Evolutionary conservation across 495 filamentous ascomycete genomes (phyloP), one percentile per base, ranked within the genome.

Genomic region (Penicillium odoratum): DNA sequence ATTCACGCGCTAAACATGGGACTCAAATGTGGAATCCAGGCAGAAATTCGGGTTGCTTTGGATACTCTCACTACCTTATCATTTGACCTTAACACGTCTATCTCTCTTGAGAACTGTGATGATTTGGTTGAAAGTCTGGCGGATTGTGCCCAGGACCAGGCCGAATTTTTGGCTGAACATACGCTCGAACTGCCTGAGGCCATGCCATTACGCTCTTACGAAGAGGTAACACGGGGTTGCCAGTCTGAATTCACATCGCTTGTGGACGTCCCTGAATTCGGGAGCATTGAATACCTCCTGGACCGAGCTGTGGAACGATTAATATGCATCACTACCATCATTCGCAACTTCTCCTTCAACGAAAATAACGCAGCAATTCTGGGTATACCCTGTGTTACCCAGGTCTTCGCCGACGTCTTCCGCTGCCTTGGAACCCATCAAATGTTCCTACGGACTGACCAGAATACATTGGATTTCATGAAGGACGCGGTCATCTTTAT

Each of bases 391-490:
- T 73, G 79, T 5, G 87, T 97, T 29, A 78, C 97, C 59, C 86
- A 88, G 51, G 92, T 95, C 64, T 72, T 96, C 43, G 89, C 89
- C 26, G 83, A 84, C 21, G 82, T 92, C 33, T 93, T 97, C 62
- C 81, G 91, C 44, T 90, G 90, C 61, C 79, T 98, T 30, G 93
- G 94, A 38, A 97, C 93, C 4, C 87, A 91, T n/a, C 88, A 90
- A 61, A 87, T 90, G 81, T 80, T 97, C 40, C 74, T 97, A 44
- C 85, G 92, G 18, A 89, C 84, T 7, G 78, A 93, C 60, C 74
- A 78, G 57, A 94, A 96, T 72, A 93, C 89, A 5, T 72, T 96
- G 65, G 93, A 98, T 69, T 90, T 98, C 63, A 95, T 96, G 89
- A 98, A 98, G 71, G 94, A 98, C 71, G 79, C 92, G 13, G 85